Conservation (phyloP, 139 green algal species). For the Chlamydomonas sphaeroides region DNA sequence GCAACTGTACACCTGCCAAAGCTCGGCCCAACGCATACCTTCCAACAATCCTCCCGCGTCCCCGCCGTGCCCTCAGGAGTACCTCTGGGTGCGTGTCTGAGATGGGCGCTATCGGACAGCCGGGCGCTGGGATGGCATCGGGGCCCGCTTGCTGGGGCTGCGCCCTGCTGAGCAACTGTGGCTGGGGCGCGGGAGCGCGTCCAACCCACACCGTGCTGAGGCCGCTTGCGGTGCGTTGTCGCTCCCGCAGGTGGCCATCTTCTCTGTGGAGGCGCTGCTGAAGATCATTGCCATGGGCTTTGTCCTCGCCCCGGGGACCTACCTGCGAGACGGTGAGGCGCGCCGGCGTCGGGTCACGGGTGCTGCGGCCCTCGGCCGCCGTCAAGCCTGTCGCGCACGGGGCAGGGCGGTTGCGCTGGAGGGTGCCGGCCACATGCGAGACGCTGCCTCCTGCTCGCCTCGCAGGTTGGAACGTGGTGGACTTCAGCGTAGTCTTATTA, state of each 20-base stretch:
- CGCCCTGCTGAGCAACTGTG: no score
- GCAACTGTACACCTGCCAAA: no score
- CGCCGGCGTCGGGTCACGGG: neutral
- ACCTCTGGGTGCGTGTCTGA: conserved; percentile 17
- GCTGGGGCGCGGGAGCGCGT: no score
- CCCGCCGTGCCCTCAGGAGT: no score
- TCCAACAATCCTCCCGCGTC: no score
- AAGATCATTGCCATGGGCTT: conserved; percentile 54
- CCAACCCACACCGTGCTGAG: neutral
- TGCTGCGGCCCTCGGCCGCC: neutral
- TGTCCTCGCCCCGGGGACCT: conserved; percentile 47
- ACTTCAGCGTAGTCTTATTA: conserved; percentile 65
- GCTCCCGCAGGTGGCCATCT: conserved; percentile 30
- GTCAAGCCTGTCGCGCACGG: no score
- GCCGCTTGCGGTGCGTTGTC: neutral
- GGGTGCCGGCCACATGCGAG: no score
- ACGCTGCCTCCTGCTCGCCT: neutral
- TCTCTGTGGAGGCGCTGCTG: conserved; percentile 36
- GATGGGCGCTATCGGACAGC: neutral
- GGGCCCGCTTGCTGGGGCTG: no score
- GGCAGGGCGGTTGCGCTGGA: no score
- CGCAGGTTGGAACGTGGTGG: conserved; percentile 74
- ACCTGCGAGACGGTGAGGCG: conserved; percentile 65
- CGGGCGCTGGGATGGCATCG: neutral
- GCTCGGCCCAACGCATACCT: no score